Evolutionary conservation across 805 yeast species (phyloP), one percentile per base, ranked within the genome.

Genomic region (Monosporozyma solicola): DNA sequence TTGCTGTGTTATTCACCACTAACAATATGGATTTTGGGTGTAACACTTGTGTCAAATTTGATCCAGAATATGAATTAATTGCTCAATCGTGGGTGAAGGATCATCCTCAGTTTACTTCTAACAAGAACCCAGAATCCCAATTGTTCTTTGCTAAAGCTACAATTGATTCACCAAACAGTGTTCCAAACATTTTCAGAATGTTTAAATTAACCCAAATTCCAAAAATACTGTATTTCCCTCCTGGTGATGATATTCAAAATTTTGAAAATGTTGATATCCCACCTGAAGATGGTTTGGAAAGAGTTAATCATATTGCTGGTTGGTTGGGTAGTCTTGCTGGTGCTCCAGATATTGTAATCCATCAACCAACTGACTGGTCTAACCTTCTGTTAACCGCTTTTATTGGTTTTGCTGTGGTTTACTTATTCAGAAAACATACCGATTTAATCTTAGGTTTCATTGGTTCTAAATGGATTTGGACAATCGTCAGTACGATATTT

Each of bases 101-200:
- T 45, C 83, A 80, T 61, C 85, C 88, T 22, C 70, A 72, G 54
- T 79, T 73, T 44, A 78, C 58, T 13, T 62, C 70, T 13, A 54
- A 51, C 5, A 46, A 47, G 5, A 58, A 58, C n/a, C 49, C 49
- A 33, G 29, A 33, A 7, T 45, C 61, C 15, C 15, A 24, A 24
- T 70, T 91, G 41, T 83, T 79, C 72, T 87, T 92, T 67, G 87
- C 87, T 16, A 71, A 76, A 45, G 83, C 95, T 15, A 96, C 92
- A 63, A 83, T 87, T 62, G 70, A 74, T 47, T 80, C 80, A 48
- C 75, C 82, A 15, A 77, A 76, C 60, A 70, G 71, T 69, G 75
- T 74, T 59, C 66, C 72, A 15, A 72, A 85, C 59, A 62, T 72
- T 7, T 73, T 74, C 62, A 65, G 66, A 52, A 62, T 57, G 24